Base-by-base conservation (phyloP, 306 rosid species). In the Rosa persica region DNA sequence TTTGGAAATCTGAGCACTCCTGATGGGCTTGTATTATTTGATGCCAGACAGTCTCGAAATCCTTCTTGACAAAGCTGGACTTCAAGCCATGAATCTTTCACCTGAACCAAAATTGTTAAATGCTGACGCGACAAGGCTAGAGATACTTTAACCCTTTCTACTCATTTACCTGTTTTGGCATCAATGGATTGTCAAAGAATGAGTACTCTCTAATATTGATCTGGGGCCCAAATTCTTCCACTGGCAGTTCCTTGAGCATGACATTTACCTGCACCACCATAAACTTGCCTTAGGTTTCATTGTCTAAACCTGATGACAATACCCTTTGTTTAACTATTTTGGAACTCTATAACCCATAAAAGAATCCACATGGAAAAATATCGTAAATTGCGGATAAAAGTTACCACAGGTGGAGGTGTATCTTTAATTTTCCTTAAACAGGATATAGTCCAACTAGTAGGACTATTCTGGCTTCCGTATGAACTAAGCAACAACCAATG, bases 41-140 rank as follows among this genome's bases (percentile, higher is more conserved):
- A 89, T 61, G 86, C 86, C 40, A 71, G 72, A 65, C 96, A 96
- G 76, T 79, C 84, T 68, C 34, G 70, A 19, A 40, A 83, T 86
- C 90, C 98, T 83, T 87, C 90, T 85, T 85, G 88, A 81, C 99
- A 93, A 73, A 96, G 90, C 23, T 90, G 94, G 83, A 96, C 97
- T 69, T 96, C 87, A 66, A 96, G 93, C 96, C 98, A 83, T 62
- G 99, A 96, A 19, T 79, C 89, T 78, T 88, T 96, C 81, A 91
- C 94, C 99, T 96, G 87, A 76, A 76, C 60, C 70, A 66, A 85
- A 51, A 84, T 73, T 55, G 81, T 75, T 10, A 6, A 65, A 39
- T 70, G 70, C 30, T 73, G 57, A 79, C 69, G 0, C 67, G 19
- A 70, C 49, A 4, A 78, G 72, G 20, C 27, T 55, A 43, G 12